These are phyloP conservation scores for Calocera viscosa DNA, from an alignment of 768 basidiomycete genomes.

Conservation along the genomic window DNA sequence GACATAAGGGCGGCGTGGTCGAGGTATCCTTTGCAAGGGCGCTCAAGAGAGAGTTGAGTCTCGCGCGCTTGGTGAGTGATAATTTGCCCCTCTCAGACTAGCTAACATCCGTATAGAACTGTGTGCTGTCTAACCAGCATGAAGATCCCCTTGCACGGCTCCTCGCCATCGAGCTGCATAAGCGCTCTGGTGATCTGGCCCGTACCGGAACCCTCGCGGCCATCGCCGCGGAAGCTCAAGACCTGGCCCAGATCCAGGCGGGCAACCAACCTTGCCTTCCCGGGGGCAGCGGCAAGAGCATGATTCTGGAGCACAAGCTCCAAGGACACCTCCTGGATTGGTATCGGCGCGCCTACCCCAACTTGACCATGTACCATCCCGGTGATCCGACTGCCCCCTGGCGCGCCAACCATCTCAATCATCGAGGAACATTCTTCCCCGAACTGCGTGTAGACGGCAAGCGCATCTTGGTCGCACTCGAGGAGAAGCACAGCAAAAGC, in stretches of 20 bases:
- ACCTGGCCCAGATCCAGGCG: background rate
- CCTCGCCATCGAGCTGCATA: background rate
- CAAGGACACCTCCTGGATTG: background rate
- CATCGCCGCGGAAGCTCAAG: background rate
- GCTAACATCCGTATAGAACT: background rate
- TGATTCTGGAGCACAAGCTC: background rate
- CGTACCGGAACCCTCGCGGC: background rate
- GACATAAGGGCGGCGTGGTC: background rate
- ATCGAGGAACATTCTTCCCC: background rate
- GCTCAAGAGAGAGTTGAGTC: conserved; percentile 12
- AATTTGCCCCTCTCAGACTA: background rate
- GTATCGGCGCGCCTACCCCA: background rate
- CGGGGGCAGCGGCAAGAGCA: background rate
- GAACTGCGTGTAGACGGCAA: background rate
- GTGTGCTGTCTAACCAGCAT: background rate
- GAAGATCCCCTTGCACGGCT: background rate
- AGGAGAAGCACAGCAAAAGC: background rate
- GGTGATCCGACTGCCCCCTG: background rate
- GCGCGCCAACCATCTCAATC: background rate
- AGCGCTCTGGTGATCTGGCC: background rate
- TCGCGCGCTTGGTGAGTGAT: background rate
- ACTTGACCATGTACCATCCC: background rate
- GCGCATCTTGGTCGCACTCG: background rate
- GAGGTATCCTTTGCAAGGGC: conserved; percentile 20
- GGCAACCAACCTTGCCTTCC: background rate